Percentiles rank a stretch among this genome's conserved stretches.
phyloP scores from a whole-genome alignment of 2,329 filamentous ascomycete genomes.

The Cercospora canescens region DNA sequence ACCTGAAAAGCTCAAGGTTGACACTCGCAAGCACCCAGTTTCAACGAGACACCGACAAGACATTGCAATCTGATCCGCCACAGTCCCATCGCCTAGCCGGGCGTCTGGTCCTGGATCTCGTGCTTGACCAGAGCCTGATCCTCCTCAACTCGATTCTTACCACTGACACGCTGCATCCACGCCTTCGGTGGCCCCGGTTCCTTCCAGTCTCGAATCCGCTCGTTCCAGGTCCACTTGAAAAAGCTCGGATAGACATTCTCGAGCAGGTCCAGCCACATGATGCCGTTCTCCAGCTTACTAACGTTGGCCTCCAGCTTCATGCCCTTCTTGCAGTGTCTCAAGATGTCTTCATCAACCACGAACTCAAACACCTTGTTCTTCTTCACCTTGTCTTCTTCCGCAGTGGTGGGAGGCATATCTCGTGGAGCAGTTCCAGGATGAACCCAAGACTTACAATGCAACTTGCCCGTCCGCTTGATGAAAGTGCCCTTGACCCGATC shows the following conservation, averaged over 20 bases:
- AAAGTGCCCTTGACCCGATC: slow-evolving; percentile 41
- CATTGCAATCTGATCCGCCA: background rate
- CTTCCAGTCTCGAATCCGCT: slow-evolving; percentile 38
- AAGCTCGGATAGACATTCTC: slow-evolving; percentile 44
- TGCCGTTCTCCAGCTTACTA: slow-evolving; percentile 31
- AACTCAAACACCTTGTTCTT: slow-evolving; percentile 58
- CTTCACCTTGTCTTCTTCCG: slow-evolving; percentile 24
- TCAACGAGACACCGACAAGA: background rate
- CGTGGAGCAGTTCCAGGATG: slow-evolving; percentile 38
- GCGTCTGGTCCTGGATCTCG: slow-evolving; percentile 2
- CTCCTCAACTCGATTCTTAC: slow-evolving; percentile 10
- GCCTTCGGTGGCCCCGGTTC: slow-evolving; percentile 30
- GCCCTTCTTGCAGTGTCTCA: slow-evolving; percentile 61
- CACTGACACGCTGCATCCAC: slow-evolving; percentile 28
- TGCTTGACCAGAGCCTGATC: background rate
- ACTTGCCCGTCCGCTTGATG: slow-evolving; percentile 54
- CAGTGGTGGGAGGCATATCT: slow-evolving; percentile 27
- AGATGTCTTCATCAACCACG: slow-evolving; percentile 65
- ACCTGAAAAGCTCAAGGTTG: background rate
- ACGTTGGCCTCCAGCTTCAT: slow-evolving; percentile 46
- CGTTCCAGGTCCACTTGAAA: slow-evolving; percentile 47
- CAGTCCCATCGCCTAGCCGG: background rate
- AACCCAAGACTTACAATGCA: slow-evolving; percentile 54
- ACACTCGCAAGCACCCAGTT: background rate
- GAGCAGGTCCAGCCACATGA: slow-evolving; percentile 41